Conservation (phyloP, 179 eudicot species). For the Pouteria campechiana region DNA sequence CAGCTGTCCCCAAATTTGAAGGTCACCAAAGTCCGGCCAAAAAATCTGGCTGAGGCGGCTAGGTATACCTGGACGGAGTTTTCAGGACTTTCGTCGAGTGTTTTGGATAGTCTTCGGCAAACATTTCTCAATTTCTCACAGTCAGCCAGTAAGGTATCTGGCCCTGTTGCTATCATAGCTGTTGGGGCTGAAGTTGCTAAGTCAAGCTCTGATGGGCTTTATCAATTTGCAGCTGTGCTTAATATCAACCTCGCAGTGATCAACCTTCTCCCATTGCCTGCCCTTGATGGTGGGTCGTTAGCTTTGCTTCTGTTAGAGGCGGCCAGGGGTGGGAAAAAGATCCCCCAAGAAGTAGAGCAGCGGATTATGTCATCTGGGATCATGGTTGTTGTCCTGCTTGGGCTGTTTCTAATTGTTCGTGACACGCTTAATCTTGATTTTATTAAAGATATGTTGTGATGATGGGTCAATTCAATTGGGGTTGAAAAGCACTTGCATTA, state of each 20-base stretch:
- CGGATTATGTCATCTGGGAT: conserved; percentile 91
- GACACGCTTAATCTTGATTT: conserved; percentile 88
- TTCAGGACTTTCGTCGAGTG: conserved; percentile 67
- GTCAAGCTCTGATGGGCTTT: conserved; percentile 67
- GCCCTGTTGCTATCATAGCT: conserved; percentile 94
- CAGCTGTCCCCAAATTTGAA: conserved; percentile 74
- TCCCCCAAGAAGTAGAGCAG: conserved; percentile 82
- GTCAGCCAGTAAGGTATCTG: conserved; percentile 81
- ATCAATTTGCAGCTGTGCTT: conserved; percentile 82
- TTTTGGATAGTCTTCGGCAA: conserved; percentile 77
- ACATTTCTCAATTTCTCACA: conserved; percentile 79
- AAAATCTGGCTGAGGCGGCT: conserved; percentile 45
- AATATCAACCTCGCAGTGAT: conserved; percentile 90
- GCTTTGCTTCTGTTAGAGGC: conserved; percentile 89
- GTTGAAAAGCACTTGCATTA: too few relatives aligned
- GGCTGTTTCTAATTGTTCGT: conserved; percentile 64
- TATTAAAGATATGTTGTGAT: conserved; percentile 64
- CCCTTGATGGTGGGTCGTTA: conserved; percentile 89
- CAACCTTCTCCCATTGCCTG: conserved; percentile 90
- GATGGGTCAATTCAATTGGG: too few relatives aligned
- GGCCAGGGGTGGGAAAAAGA: conserved; percentile 84
- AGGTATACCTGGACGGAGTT: conserved; percentile 61
- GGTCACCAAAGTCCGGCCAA: conserved; percentile 42
- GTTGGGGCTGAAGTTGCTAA: conserved; percentile 99
- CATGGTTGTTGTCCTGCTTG: conserved; percentile 56